Percentiles rank a stretch among this genome's conserved stretches.
These are phyloP conservation scores for Blastobotrys robertii DNA, from an alignment of 805 yeast species.

Conservation along the genomic window DNA sequence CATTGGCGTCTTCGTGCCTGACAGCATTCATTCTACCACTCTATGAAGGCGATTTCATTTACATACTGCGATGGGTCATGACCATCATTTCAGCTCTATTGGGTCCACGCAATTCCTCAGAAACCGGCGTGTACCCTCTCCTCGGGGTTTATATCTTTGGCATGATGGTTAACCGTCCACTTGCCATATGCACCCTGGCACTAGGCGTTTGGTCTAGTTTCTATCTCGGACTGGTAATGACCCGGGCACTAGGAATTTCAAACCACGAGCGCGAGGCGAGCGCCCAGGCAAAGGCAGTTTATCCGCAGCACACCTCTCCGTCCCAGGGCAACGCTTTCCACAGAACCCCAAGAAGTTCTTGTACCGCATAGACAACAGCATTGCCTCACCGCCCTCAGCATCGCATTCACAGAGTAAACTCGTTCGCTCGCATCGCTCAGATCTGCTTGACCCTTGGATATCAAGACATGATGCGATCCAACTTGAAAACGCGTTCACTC, in stretches of 20 bases:
- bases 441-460: too few relatives aligned
- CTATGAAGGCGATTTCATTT: constrained; percentile 13
- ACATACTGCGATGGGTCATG: constrained; percentile 16
- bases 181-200: constrained; percentile 15
- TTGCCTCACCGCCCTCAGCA: too few relatives aligned
- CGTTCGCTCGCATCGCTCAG: too few relatives aligned
- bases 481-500: constrained; percentile 2
- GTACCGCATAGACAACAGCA: too few relatives aligned
- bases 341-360: not conserved
- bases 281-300: not conserved
- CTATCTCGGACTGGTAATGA: constrained; percentile 14
- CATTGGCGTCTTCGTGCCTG: constrained; percentile 13
- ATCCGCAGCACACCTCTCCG: not conserved
- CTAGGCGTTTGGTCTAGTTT: constrained; percentile 15
- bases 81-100: constrained; percentile 12
- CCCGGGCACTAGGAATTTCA: constrained; percentile 11
- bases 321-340: not conserved
- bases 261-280: not conserved
- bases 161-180: constrained; percentile 16
- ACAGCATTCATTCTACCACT: constrained; percentile 18
- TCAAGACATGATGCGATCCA: not conserved
- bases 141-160: constrained; percentile 17
- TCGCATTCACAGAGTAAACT: too few relatives aligned
- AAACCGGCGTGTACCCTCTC: constrained; percentile 12
- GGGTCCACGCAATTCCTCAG: constrained; percentile 11